Percentiles rank a stretch among this genome's conserved stretches.
Evolutionary conservation across 306 rosid species (phyloP).

Genomic region (Quercus gilva): DNA sequence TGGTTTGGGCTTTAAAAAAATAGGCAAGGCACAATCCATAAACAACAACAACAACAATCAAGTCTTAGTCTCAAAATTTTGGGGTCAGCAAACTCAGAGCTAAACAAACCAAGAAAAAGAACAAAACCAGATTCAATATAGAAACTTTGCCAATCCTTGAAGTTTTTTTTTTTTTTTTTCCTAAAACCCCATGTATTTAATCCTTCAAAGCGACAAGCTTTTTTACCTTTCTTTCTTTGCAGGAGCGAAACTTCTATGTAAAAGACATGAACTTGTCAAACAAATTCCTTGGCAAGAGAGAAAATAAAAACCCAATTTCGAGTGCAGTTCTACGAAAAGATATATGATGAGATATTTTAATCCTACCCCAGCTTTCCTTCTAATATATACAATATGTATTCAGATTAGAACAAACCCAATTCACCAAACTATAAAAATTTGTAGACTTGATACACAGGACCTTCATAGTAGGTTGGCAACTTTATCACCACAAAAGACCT

Average conservation of each 20-base stretch:
- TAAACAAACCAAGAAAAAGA: conserved; percentile 1
- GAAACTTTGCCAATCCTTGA: conserved; percentile 12
- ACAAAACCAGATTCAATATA: conserved; percentile 33
- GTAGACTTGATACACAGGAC: not conserved
- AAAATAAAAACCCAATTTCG: conserved; percentile 4
- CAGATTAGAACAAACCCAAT: conserved; percentile 15
- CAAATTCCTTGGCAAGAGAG: not conserved
- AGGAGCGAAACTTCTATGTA: not conserved
- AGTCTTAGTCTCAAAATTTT: conserved; percentile 5
- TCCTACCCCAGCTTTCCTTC: not conserved
- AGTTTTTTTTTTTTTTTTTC: too few species aligned
- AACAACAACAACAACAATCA: conserved; percentile 1
- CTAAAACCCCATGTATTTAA: not conserved
- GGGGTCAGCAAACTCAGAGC: conserved; percentile 10
- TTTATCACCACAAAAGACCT: not conserved
- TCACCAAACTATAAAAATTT: conserved; percentile 4
- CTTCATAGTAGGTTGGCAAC: conserved; percentile 7
- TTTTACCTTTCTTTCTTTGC: not conserved
- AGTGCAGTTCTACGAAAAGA: conserved; percentile 9
- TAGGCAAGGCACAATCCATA: too few species aligned
- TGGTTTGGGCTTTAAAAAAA: too few species aligned
- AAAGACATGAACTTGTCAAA: conserved; percentile 5
- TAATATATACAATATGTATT: not conserved
- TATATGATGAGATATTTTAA: not conserved
- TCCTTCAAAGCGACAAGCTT: not conserved